These are phyloP conservation scores for Huntiella moniliformis DNA, from an alignment of 2,329 filamentous ascomycete genomes.

Conservation along the genomic window DNA sequence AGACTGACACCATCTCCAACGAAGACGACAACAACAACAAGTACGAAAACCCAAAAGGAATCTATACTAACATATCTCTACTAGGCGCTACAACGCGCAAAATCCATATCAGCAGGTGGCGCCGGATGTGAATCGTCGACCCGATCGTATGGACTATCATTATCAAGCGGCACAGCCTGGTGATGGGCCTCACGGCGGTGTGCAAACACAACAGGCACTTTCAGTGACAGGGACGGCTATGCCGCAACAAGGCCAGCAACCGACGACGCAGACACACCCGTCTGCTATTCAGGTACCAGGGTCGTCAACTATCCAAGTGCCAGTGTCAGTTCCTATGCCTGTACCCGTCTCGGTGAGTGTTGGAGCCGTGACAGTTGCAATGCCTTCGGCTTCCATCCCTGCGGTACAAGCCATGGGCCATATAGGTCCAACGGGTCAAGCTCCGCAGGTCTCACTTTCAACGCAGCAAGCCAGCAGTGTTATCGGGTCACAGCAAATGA, in stretches of 20 bases:
- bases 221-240: conserved; percentile 18
- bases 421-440: too few relatives aligned
- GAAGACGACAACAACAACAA: conserved; percentile 22
- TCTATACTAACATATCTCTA: conserved; percentile 19
- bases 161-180: conserved; percentile 21
- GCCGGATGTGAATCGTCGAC: conserved; percentile 25
- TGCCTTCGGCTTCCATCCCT: background rate
- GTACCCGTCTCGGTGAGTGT: background rate
- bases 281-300: conserved; percentile 2
- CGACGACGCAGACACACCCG: background rate
- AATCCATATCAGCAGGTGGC: conserved; percentile 31
- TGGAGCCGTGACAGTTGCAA: background rate
- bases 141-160: conserved; percentile 26
- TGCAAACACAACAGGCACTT: conserved; percentile 24
- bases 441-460: too few relatives aligned
- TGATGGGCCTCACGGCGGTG: conserved; percentile 20
- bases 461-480: background rate
- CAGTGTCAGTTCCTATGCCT: conserved; percentile 5
- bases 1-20: too few relatives aligned
- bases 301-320: conserved; percentile 16
- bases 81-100: conserved; percentile 8
- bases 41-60: conserved; percentile 40
- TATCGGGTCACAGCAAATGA: conserved; percentile 21
- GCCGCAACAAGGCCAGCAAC: conserved; percentile 15
- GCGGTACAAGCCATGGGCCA: too few relatives aligned